Conservation (phyloP, 163 green algal species). For the Picocystis sp. region DNA sequence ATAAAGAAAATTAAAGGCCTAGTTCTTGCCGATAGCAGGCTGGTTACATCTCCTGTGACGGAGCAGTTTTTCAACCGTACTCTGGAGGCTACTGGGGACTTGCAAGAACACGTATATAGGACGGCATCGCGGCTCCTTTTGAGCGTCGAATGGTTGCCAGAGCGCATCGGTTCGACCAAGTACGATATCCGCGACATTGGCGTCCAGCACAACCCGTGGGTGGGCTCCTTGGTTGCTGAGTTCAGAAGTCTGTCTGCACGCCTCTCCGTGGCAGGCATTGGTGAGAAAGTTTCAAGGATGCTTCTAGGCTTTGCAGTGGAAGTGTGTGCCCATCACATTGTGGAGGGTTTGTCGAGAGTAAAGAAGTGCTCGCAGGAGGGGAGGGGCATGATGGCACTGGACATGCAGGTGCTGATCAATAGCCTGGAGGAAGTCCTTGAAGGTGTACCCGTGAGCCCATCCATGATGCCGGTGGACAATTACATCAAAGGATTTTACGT, state of each 20-base stretch:
- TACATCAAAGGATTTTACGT: background rate
- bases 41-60: background rate
- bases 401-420: slow-evolving; percentile 1
- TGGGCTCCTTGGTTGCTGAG: background rate
- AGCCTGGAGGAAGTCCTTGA: background rate
- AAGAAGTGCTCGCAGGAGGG: background rate
- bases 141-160: background rate
- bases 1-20: slow-evolving; percentile 3
- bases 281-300: background rate
- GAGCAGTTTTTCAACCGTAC: slow-evolving; percentile 13
- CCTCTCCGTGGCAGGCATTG: background rate
- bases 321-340: background rate
- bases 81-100: slow-evolving; percentile 11
- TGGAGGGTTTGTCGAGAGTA: background rate
- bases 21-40: background rate
- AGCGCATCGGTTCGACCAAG: background rate
- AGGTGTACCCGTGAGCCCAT: background rate
- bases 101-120: slow-evolving; percentile 16
- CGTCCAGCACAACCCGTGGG: background rate
- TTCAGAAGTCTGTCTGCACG: no score
- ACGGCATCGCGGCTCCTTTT: no score
- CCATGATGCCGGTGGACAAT: background rate
- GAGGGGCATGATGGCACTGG: background rate
- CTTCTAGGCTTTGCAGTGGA: background rate
- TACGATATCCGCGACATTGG: background rate